phyloP scores from a whole-genome alignment of 768 basidiomycete species.

The Clitopilus hobsonii region DNA sequence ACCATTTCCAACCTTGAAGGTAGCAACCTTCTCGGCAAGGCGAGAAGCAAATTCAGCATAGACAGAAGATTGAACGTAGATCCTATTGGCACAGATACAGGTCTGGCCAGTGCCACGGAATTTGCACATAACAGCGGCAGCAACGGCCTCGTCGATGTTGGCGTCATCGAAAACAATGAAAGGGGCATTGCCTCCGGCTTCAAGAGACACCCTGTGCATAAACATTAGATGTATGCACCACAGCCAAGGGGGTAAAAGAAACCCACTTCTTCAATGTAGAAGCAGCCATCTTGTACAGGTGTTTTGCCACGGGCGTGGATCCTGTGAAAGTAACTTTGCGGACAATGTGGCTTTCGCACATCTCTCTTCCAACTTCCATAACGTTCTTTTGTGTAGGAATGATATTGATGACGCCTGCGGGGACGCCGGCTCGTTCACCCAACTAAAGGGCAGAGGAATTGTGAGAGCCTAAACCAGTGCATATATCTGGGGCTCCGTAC shows the following conservation, averaged over 20 bases:
- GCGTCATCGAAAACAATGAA: constrained; percentile 98
- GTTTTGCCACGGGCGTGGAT: constrained; percentile 75
- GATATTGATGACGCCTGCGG: constrained; percentile 92
- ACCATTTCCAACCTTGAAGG: constrained; percentile 87
- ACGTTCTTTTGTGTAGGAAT: constrained; percentile 87
- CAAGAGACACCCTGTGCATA: constrained; percentile 54
- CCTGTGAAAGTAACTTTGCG: constrained; percentile 93
- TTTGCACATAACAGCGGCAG: constrained; percentile 75
- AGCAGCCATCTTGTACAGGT: constrained; percentile 67
- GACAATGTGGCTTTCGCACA: constrained; percentile 84
- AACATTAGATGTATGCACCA: neutral
- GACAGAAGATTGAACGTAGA: constrained; percentile 87
- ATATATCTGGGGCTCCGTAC: constrained; percentile 29
- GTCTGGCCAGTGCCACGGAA: constrained; percentile 83
- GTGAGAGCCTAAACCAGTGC: neutral
- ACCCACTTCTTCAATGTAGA: constrained; percentile 77
- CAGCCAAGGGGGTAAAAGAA: neutral
- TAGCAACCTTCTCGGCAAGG: constrained; percentile 76
- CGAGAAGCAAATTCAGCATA: constrained; percentile 91
- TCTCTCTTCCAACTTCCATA: constrained; percentile 83
- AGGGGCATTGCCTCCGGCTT: constrained; percentile 92
- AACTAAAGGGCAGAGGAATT: constrained; percentile 41
- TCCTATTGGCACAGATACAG: constrained; percentile 84
- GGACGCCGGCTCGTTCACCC: constrained; percentile 83
- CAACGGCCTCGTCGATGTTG: constrained; percentile 87